Conservation (phyloP, 495 filamentous ascomycete species). For the Neurospora sublineolata region DNA sequence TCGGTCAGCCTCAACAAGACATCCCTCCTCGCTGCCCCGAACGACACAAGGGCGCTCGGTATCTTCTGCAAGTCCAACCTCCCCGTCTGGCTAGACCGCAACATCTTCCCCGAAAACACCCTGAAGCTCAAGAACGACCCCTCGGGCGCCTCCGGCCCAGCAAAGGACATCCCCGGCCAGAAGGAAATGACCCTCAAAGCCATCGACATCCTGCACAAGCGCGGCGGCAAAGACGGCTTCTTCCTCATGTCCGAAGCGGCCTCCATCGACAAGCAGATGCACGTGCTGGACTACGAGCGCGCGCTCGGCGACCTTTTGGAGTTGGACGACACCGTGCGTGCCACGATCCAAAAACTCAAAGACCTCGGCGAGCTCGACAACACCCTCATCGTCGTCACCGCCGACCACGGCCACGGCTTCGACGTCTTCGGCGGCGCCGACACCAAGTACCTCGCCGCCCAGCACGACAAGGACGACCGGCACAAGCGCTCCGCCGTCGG, state of each 20-base stretch:
- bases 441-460: slow-evolving; percentile 48
- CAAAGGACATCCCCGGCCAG: slow-evolving; percentile 57
- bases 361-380: slow-evolving; percentile 45
- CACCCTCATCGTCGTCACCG: slow-evolving; percentile 59
- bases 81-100: slow-evolving; percentile 62
- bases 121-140: slow-evolving; percentile 49
- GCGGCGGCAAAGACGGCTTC: slow-evolving; percentile 53
- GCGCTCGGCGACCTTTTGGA: slow-evolving; percentile 65
- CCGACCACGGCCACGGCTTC: slow-evolving; percentile 71
- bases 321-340: slow-evolving; percentile 61
- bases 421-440: slow-evolving; percentile 40
- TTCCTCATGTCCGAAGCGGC: slow-evolving; percentile 70
- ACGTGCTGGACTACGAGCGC: slow-evolving; percentile 62
- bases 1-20: slow-evolving; percentile 56
- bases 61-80: slow-evolving; percentile 57
- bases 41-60: slow-evolving; percentile 48
- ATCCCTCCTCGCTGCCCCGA: slow-evolving; percentile 38
- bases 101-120: slow-evolving; percentile 55
- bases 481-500: slow-evolving; percentile 57
- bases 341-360: slow-evolving; percentile 51
- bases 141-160: slow-evolving; percentile 42
- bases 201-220: slow-evolving; percentile 53
- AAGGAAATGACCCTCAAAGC: slow-evolving; percentile 78
- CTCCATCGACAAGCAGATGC: slow-evolving; percentile 74
- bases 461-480: slow-evolving; percentile 40